Base-by-base conservation (phyloP, 306 rosid species). In the Oemleria cerasiformis region DNA sequence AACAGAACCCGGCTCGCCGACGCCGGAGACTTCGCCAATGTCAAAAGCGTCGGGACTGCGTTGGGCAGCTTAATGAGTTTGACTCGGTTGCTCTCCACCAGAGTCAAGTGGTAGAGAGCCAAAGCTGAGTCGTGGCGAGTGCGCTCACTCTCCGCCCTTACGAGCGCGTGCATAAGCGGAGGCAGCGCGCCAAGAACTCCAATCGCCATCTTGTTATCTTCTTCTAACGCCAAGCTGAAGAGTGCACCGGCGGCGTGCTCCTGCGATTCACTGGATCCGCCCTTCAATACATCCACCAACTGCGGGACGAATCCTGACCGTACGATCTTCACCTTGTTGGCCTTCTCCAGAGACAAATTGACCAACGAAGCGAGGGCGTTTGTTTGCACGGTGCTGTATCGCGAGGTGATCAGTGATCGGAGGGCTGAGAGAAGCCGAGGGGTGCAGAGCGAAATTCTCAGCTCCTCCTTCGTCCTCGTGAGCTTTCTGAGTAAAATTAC, bases 201-300 rank as follows among this genome's bases (percentile, higher is more conserved):
- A 8, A 95, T 91, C 0, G 99, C 99, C 96, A 91, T 89, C 66
- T 89, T 89, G 84, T 91, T 95, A 2, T 89, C 97, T 47, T 95
- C 97, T 12, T 89, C 83, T 34, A 91, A 36, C 0, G 97, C 96
- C 38, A 95, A 70, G 69, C 99, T 95, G 77, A 95, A 95, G 3
- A 95, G 81, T 7, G 96, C 96, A 7, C 99, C 99, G 16, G 95
- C 97, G n/a, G 96, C 96, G 80, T 91, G 97, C 47, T 95, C 99
- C 84, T 91, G 97, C 57, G 96, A 54, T 53, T 95, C 97, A 55
- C 67, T 21, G 81, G 70, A 82, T 67, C 91, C 96, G 0, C 85
- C 81, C 23, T 84, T 92, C 79, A 95, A 65, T 5, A 81, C 91
- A 54, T 95, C 96, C 45, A 95, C 82, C 0, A 95, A 74, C 13